These are phyloP conservation scores for Rosa multiflora DNA, from an alignment of 306 rosid species.

Conservation along the genomic window DNA sequence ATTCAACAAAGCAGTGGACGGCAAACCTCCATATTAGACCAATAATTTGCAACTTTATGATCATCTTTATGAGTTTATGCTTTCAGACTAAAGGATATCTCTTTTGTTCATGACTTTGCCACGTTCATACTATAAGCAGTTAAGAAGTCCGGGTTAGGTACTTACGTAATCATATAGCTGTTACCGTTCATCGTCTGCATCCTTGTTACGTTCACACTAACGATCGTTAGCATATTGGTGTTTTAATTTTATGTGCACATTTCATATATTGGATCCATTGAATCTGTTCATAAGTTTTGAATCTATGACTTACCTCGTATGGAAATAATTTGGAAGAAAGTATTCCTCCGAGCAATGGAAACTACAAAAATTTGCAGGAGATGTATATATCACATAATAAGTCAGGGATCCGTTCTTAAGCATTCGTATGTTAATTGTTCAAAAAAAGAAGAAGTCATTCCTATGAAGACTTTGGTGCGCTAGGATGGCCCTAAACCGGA, in stretches of 20 bases:
- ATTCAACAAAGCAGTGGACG: not conserved
- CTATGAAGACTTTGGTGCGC: no score
- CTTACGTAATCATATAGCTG: not conserved
- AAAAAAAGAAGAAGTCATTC: no score
- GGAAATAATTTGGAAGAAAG: constrained; percentile 30
- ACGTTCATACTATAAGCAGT: not conserved
- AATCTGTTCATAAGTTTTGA: no score
- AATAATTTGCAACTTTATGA: not conserved
- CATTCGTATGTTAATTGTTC: no score
- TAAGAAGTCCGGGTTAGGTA: not conserved
- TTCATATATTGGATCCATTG: no score
- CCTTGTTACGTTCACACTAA: not conserved
- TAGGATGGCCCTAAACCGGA: no score
- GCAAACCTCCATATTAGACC: constrained; percentile 1
- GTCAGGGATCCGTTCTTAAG: no score
- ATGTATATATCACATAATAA: constrained; percentile 7
- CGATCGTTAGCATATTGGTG: not conserved
- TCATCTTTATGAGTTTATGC: not conserved
- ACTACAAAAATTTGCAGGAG: constrained; percentile 7
- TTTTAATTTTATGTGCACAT: no score
- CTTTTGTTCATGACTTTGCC: not conserved
- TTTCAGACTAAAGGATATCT: not conserved
- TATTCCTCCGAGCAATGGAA: constrained; percentile 26
- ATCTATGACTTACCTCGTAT: constrained; percentile 8
- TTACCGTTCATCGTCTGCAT: not conserved